phyloP scores from a whole-genome alignment of 2,329 filamentous ascomycete species.

The Teratosphaeria pseudoeucalypti region DNA sequence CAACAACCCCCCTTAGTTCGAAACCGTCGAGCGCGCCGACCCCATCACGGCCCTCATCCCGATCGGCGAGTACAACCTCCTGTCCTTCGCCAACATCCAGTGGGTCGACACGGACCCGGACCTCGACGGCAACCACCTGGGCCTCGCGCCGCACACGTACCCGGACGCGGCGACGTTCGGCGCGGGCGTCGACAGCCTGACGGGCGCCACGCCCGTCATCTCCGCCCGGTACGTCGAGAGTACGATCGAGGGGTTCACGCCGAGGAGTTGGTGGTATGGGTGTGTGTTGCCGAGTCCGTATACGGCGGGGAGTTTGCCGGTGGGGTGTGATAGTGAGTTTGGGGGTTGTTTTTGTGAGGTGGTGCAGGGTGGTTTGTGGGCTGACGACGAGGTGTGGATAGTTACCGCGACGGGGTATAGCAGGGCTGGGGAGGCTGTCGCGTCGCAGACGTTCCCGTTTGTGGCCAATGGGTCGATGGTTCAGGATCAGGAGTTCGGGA shows the following conservation, averaged over 20 bases:
- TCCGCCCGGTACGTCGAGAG: constrained; percentile 8
- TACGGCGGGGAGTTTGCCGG: constrained; percentile 8
- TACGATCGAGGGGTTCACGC: constrained; percentile 7
- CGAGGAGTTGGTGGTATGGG: constrained; percentile 8
- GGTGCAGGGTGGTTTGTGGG: too few relatives aligned
- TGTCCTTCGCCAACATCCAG: constrained; percentile 9
- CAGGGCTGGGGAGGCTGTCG: constrained; percentile 1
- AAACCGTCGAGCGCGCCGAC: constrained; percentile 6
- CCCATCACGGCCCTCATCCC: constrained; percentile 5
- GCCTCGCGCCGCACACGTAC: constrained; percentile 10
- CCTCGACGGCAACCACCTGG: constrained; percentile 11
- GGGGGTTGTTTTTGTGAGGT: not conserved
- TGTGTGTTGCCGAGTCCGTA: constrained; percentile 9
- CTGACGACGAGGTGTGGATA: not conserved
- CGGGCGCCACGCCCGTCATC: constrained; percentile 4
- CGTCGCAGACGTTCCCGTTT: constrained; percentile 8
- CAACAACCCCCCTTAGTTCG: not conserved
- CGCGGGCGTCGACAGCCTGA: constrained; percentile 5
- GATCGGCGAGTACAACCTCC: constrained; percentile 11
- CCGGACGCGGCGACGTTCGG: constrained; percentile 9
- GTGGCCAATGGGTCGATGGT: constrained; percentile 9
- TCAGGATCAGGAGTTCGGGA: constrained; percentile 8
- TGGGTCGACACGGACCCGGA: constrained; percentile 10
- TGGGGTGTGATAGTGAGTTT: constrained; percentile 4
- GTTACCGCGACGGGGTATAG: constrained; percentile 7